Percentiles rank a stretch among this genome's conserved stretches.
These are phyloP conservation scores for Oryza coarctata DNA, from an alignment of 176 grass and related monocot genomes.

Conservation along the genomic window DNA sequence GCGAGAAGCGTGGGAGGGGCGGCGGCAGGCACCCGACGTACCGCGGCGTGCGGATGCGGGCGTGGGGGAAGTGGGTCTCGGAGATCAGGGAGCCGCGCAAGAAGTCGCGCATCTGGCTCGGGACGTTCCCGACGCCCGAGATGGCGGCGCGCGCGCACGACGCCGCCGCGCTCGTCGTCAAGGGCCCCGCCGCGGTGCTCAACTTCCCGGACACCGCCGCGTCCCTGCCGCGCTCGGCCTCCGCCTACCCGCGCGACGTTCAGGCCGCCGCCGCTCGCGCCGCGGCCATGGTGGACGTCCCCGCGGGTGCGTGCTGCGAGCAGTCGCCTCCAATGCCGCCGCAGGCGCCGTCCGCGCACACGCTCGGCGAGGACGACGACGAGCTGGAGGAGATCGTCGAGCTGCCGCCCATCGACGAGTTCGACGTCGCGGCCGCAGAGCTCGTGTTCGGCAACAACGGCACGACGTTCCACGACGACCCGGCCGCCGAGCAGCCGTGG, in stretches of 20 bases:
- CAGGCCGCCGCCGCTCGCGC: conserved; percentile 63
- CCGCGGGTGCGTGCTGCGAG: too few species aligned
- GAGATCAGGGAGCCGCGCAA: conserved; percentile 91
- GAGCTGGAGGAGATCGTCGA: conserved; percentile 70
- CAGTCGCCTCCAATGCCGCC: background rate
- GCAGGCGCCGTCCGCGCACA: background rate
- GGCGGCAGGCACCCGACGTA: conserved; percentile 40
- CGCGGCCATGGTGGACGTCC: conserved; percentile 50
- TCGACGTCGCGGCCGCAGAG: background rate
- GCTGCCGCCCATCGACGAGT: conserved; percentile 46
- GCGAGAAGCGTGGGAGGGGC: background rate
- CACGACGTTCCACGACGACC: conserved; percentile 5
- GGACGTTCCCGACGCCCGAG: conserved; percentile 77
- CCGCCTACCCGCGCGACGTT: conserved; percentile 58
- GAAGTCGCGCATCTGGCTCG: conserved; percentile 95
- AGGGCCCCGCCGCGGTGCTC: conserved; percentile 58
- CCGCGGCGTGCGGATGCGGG: conserved; percentile 80
- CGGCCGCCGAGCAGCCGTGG: background rate
- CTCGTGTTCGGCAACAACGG: background rate
- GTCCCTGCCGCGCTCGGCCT: conserved; percentile 54
- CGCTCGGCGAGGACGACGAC: background rate
- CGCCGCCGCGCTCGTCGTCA: conserved; percentile 67
- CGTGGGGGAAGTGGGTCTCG: conserved; percentile 93
- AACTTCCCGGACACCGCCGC: conserved; percentile 70
- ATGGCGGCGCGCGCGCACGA: conserved; percentile 90